Percentiles rank a stretch among this genome's conserved stretches.
Evolutionary conservation across 768 basidiomycete genomes (phyloP).

Genomic region (Tricholoma hemisulphureum): DNA sequence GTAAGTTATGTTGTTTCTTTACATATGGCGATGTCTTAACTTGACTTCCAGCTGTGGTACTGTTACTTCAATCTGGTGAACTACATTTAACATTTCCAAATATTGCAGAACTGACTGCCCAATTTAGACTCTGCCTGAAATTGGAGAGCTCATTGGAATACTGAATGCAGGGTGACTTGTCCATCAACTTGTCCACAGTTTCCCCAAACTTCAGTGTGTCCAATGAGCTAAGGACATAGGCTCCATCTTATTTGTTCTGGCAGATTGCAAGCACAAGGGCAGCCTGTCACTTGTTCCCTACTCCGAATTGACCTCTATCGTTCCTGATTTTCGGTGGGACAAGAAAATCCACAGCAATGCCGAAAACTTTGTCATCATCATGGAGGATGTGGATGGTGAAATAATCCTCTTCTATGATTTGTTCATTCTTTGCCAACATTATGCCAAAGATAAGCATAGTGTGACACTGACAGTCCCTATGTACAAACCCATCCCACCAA

Average conservation of each 20-base stretch:
- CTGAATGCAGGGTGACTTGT: constrained; percentile 91
- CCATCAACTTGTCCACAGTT: constrained; percentile 90
- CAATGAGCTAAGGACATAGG: background rate
- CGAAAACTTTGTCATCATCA: constrained; percentile 89
- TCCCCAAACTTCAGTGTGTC: constrained; percentile 88
- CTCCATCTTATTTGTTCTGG: background rate
- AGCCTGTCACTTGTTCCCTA: constrained; percentile 92
- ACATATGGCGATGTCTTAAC: background rate
- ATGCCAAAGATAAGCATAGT: constrained; percentile 91
- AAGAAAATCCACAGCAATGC: constrained; percentile 87
- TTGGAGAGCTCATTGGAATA: constrained; percentile 92
- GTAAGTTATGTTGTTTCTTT: constrained; percentile 33
- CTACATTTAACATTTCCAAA: background rate
- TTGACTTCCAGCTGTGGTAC: constrained; percentile 38
- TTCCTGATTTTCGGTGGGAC: constrained; percentile 99
- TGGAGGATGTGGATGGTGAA: constrained; percentile 98
- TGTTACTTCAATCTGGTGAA: constrained; percentile 87
- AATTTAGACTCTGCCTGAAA: constrained; percentile 71
- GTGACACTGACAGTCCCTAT: constrained; percentile 95
- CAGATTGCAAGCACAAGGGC: constrained; percentile 91
- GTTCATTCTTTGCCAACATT: constrained; percentile 88
- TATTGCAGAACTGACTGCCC: too few relatives aligned
- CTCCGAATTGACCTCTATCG: constrained; percentile 91
- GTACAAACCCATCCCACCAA: too few relatives aligned
- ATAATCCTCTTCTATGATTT: constrained; percentile 92